These are phyloP conservation scores for Suhomyces bokatorum DNA, from an alignment of 1,139 yeast genomes.

Conservation along the genomic window DNA sequence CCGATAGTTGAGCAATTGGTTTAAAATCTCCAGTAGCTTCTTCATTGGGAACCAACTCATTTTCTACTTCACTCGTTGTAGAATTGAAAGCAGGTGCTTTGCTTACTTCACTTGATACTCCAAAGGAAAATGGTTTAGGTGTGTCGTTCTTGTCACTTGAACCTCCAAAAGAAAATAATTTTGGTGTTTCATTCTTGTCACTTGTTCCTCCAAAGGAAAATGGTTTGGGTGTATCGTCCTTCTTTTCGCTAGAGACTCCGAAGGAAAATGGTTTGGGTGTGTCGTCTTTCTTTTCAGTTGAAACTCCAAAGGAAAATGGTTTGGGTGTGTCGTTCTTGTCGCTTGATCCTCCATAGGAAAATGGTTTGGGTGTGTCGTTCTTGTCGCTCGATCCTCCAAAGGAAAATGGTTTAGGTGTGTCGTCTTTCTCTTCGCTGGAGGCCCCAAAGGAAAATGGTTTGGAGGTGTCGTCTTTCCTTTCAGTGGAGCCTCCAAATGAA, in stretches of 20 bases:
- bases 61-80: slow-evolving; percentile 17
- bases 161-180: slow-evolving; percentile 8
- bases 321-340: neutral
- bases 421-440: neutral
- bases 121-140: slow-evolving; percentile 12
- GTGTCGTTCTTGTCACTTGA: slow-evolving; percentile 3
- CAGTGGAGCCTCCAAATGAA: slow-evolving; percentile 14
- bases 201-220: slow-evolving; percentile 4
- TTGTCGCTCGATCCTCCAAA: slow-evolving; percentile 6
- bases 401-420: slow-evolving; percentile 5
- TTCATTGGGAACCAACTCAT: slow-evolving; percentile 39
- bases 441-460: neutral
- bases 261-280: neutral
- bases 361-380: slow-evolving; percentile 16
- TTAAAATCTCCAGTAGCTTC: slow-evolving; percentile 47
- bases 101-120: neutral
- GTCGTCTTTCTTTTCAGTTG: neutral
- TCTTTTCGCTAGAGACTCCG: slow-evolving; percentile 4
- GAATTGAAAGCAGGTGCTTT: neutral
- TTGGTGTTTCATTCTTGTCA: slow-evolving; percentile 10
- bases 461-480: neutral
- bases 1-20: slow-evolving; percentile 46
- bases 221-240: slow-evolving; percentile 11
- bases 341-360: slow-evolving; percentile 16
- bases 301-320: neutral